These are phyloP conservation scores for Mycena capillaripes DNA, from an alignment of 768 basidiomycete genomes.

Conservation along the genomic window DNA sequence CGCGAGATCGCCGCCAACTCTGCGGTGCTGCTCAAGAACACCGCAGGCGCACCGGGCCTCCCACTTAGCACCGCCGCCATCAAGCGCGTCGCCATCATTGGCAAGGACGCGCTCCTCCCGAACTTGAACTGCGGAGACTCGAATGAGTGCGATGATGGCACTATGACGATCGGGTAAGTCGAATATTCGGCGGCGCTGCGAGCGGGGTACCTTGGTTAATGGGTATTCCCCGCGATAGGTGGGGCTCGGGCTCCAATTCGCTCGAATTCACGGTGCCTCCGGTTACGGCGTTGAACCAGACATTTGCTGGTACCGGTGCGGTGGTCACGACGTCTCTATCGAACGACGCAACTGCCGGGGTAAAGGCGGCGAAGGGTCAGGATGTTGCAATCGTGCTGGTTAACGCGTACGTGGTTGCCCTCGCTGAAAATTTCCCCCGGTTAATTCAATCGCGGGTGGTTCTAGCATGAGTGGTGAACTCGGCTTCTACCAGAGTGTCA, in stretches of 20 bases:
- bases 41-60: constrained; percentile 56
- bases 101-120: constrained; percentile 69
- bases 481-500: constrained; percentile 70
- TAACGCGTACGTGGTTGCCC: constrained; percentile 58
- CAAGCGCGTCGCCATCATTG: constrained; percentile 69
- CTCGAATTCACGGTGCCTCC: constrained; percentile 62
- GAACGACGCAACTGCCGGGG: constrained; percentile 56
- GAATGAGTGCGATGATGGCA: constrained; percentile 71
- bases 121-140: constrained; percentile 60
- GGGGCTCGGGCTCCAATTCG: constrained; percentile 66
- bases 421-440: too few relatives aligned
- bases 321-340: constrained; percentile 59
- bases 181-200: too few relatives aligned
- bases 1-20: constrained; percentile 76
- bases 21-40: constrained; percentile 79
- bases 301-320: constrained; percentile 54
- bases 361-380: constrained; percentile 57
- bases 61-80: constrained; percentile 63
- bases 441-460: constrained; percentile 39
- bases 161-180: constrained; percentile 71
- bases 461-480: constrained; percentile 65
- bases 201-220: too few relatives aligned
- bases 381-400: constrained; percentile 75
- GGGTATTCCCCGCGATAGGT: too few relatives aligned
- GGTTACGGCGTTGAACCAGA: constrained; percentile 57